These are phyloP conservation scores for Euclidium syriacum DNA, from an alignment of 345 rosid species.

Conservation along the genomic window DNA sequence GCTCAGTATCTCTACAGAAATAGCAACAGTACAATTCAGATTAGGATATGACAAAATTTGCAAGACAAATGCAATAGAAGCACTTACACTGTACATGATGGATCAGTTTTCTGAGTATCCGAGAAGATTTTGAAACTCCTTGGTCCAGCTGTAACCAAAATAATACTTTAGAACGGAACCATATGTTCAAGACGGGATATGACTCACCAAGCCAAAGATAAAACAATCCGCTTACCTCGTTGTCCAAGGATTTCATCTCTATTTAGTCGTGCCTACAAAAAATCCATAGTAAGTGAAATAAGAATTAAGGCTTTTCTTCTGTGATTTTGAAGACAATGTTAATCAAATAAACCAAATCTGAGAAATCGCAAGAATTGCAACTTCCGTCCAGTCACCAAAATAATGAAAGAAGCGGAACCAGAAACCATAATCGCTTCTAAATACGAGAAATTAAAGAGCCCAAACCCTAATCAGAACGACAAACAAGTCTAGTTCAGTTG, in stretches of 20 bases:
- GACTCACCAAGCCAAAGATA: not conserved
- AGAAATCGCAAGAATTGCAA: not conserved
- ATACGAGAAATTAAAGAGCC: not conserved
- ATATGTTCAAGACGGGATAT: not conserved
- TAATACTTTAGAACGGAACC: not conserved
- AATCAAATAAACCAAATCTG: not conserved
- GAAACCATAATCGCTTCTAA: not conserved
- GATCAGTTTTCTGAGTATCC: conserved; percentile 37
- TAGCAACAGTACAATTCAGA: not conserved
- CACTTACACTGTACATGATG: conserved; percentile 39
- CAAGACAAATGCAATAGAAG: not conserved
- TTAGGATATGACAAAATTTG: not conserved
- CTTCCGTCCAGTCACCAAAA: not conserved
- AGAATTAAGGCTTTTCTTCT: not conserved
- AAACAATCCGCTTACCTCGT: conserved; percentile 12
- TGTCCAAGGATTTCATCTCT: conserved; percentile 16
- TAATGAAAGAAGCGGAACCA: not conserved
- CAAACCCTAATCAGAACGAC: not conserved
- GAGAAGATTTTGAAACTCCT: conserved; percentile 44
- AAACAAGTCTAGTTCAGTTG: not conserved
- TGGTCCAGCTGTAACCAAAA: conserved; percentile 27
- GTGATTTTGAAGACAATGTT: not conserved
- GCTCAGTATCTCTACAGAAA: conserved; percentile 20
- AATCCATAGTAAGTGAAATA: not conserved
- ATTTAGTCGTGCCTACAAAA: conserved; percentile 18